Percentiles rank a stretch among this genome's conserved stretches.
phyloP scores from a whole-genome alignment of 805 yeast genomes.

The Pichia occidentalis region DNA sequence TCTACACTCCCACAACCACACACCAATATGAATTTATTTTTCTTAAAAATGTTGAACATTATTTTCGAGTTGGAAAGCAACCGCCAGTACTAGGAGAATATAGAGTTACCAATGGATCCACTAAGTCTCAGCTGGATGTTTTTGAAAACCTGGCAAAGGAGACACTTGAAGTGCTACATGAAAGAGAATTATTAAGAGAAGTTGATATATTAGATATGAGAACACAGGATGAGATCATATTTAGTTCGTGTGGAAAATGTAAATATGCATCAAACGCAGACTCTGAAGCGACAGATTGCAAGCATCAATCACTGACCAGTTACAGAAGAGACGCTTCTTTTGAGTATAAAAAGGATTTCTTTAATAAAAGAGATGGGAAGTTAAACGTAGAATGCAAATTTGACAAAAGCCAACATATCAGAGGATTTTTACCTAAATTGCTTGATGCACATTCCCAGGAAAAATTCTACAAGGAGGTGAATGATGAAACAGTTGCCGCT shows the following conservation, averaged over 20 bases:
- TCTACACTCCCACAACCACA: slow-evolving; percentile 11
- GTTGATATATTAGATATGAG: too few relatives aligned
- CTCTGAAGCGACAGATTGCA: too few relatives aligned
- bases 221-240: too few relatives aligned
- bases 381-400: slow-evolving; percentile 2
- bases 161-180: too few relatives aligned
- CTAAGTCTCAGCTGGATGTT: too few relatives aligned
- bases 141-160: too few relatives aligned
- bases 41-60: slow-evolving; percentile 15
- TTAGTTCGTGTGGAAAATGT: too few relatives aligned
- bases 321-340: too few relatives aligned
- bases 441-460: background rate
- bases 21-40: slow-evolving; percentile 20
- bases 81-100: background rate
- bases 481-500: background rate
- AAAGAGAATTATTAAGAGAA: too few relatives aligned
- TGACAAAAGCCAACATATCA: slow-evolving; percentile 1
- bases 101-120: too few relatives aligned
- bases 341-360: slow-evolving; percentile 11
- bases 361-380: slow-evolving; percentile 11
- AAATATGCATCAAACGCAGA: too few relatives aligned
- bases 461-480: background rate
- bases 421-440: slow-evolving; percentile 6
- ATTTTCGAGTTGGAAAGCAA: slow-evolving; percentile 16
- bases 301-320: too few relatives aligned